Evolutionary conservation across 2,329 filamentous ascomycete genomes (phyloP), one percentile per base, ranked within the genome.

Genomic region (Venturia asperata): DNA sequence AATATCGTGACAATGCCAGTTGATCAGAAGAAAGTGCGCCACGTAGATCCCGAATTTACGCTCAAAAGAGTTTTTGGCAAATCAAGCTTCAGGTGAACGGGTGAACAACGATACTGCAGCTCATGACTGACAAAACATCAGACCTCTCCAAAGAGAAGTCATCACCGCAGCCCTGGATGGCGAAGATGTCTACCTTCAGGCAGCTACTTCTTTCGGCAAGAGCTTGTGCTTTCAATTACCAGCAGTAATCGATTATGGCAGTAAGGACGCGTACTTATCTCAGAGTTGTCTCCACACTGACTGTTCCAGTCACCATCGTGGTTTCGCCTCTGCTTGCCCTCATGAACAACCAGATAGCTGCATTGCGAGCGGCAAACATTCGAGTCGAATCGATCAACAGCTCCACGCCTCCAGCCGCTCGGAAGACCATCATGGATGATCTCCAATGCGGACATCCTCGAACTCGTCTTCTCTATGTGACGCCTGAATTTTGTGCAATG

Each of bases 271-370:
- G 2, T 2, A 6, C 30, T 61, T 41, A 68, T 72, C 69, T 41
- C 67, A 49, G 67, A 41, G 71, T 65, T 72, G 56, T 41, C 11
- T 21, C 15, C 64, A 70, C 67, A 24, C 55, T 65, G 66, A 58
- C 15, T 58, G 19, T 37, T 3, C 64, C 67, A 91, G 89, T 96
- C 69, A 96, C 92, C 0, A 87, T 97, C 66, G 92, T 97, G 42
- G 83, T 97, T 47, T 96, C 91, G 41, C 93, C 92, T 5, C 81
- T 97, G 45, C 81, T 97, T 49, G 92, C 92, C 69, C 81, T 97
- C 65, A 97, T 97, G 89, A 91, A 92, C 76, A 96, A 97, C 72
- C 93, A 97, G 81, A 91, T 97, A 56, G 87, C 90, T 69, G 86
- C 91, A 27, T 82, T 97, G 62, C 85, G 85, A 68, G 83, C 83